phyloP scores from a whole-genome alignment of 371 early-diverging fungal species.

The Apophysomyces trapeziformis region DNA sequence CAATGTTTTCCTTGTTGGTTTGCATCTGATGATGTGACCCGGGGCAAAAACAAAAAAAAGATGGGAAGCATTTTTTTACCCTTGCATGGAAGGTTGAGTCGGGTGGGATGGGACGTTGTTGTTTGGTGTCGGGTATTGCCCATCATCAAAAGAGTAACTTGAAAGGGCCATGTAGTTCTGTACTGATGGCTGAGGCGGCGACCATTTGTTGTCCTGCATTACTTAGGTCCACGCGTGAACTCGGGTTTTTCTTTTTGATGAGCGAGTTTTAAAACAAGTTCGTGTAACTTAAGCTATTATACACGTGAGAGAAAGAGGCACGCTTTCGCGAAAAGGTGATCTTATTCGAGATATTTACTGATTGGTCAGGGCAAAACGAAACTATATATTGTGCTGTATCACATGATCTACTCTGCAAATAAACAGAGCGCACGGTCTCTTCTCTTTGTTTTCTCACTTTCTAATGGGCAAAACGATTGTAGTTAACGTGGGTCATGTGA shows the following conservation, averaged over 20 bases:
- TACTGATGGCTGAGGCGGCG: conserved; percentile 24
- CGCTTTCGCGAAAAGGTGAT: too few relatives aligned
- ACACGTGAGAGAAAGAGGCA: too few relatives aligned
- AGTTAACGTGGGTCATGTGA: too few relatives aligned
- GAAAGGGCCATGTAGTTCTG: conserved; percentile 24
- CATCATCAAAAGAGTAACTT: conserved; percentile 17
- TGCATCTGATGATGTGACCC: conserved; percentile 15
- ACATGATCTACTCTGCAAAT: conserved; percentile 33
- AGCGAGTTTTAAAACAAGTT: conserved; percentile 3
- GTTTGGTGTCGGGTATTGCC: conserved; percentile 14
- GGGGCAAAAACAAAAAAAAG: not conserved
- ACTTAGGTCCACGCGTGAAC: conserved; percentile 7
- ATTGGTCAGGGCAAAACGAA: too few relatives aligned
- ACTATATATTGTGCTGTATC: too few relatives aligned
- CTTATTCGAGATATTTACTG: too few relatives aligned
- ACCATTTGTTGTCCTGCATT: conserved; percentile 33
- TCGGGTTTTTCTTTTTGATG: not conserved
- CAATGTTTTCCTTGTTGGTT: not conserved
- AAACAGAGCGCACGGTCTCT: conserved; percentile 45
- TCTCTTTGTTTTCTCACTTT: conserved; percentile 23
- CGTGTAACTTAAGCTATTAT: too few relatives aligned
- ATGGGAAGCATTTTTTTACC: conserved; percentile 11
- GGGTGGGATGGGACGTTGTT: conserved; percentile 13
- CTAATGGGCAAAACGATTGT: too few relatives aligned
- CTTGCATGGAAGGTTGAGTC: conserved; percentile 15